phyloP scores from a whole-genome alignment of 108 stramenopile genomes.

The Nitzschia inconspicua region DNA sequence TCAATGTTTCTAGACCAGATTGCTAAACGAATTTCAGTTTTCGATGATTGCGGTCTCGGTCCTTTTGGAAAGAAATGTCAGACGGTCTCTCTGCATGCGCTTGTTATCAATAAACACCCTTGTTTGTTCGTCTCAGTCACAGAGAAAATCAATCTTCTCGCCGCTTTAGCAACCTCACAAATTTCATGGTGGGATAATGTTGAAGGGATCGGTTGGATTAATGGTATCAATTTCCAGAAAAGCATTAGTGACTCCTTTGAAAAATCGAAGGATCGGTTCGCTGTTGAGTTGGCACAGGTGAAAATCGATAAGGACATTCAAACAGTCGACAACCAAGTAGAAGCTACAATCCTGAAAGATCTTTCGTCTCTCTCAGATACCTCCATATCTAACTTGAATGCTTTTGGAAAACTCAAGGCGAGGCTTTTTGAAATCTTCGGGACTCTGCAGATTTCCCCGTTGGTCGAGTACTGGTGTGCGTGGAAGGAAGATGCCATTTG shows the following conservation, averaged over 20 bases:
- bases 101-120: constrained; percentile 53
- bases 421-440: constrained; percentile 40
- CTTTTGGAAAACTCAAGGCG: neutral
- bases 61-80: constrained; percentile 19
- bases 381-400: constrained; percentile 3
- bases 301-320: constrained; percentile 57
- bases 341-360: constrained; percentile 46
- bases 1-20: constrained; percentile 38
- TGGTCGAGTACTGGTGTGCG: constrained; percentile 65
- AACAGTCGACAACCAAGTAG: constrained; percentile 61
- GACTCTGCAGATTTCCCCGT: constrained; percentile 58
- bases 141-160: constrained; percentile 56
- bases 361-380: constrained; percentile 14
- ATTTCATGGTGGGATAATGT: constrained; percentile 75
- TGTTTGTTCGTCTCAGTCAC: constrained; percentile 44
- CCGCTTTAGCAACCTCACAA: constrained; percentile 71
- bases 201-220: neutral
- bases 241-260: constrained; percentile 6
- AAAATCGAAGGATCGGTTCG: constrained; percentile 12
- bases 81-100: constrained; percentile 32
- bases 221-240: constrained; percentile 7
- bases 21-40: constrained; percentile 31
- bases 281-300: constrained; percentile 8
- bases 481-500: constrained; percentile 47
- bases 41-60: constrained; percentile 25